Base-by-base conservation (phyloP, 768 basidiomycete species). In the Holtermannia corniformis region DNA sequence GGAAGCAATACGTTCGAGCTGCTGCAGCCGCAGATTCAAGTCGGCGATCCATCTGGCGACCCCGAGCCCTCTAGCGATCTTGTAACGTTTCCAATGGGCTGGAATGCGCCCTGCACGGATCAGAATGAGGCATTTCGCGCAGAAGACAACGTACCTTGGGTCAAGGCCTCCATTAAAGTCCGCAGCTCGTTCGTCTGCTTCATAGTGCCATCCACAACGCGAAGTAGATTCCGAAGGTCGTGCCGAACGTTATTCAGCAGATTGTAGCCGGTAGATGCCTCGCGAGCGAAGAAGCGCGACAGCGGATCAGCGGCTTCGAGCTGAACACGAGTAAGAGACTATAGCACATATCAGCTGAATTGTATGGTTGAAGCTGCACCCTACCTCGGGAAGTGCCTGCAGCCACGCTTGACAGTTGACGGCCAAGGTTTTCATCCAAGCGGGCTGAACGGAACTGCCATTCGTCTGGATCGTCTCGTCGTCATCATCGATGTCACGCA, bases 141-240 rank as follows among this genome's bases (percentile, higher is more conserved):
- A 22, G 4, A 22, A 0, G 21, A 22, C n/a, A 12, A 65, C 74
- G 45, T 59, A 84, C 92, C 91, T 78, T 93, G 95, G 12, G 84
- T 91, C 53, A 93, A 75, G 28, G 83, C 79, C 60, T 87, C 87
- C 82, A 97, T 86, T 23, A 99, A 76, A 3, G 81, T 82, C n/a
- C 95, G 83, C 24, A 93, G 76, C 65, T 95, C 88, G 68, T 99
- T 99, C 1, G 93, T 97, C 72, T 95, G 92, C 76, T 95, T 95
- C 48, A 89, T 75, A 58, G 80, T 80, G 47, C 91, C 92, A 62
- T 82, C 78, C 72, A 88, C 91, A 41, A 95, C 87, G 65, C 83
- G 81, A 53, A 84, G 79, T 25, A 96, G 81, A 60, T 89, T 83
- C 12, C 75, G 73, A 16, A 99, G 80, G 69, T 97, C 95, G 68